Conservation (phyloP, 2,329 filamentous ascomycete genomes). For the Xylaria arbuscula region DNA sequence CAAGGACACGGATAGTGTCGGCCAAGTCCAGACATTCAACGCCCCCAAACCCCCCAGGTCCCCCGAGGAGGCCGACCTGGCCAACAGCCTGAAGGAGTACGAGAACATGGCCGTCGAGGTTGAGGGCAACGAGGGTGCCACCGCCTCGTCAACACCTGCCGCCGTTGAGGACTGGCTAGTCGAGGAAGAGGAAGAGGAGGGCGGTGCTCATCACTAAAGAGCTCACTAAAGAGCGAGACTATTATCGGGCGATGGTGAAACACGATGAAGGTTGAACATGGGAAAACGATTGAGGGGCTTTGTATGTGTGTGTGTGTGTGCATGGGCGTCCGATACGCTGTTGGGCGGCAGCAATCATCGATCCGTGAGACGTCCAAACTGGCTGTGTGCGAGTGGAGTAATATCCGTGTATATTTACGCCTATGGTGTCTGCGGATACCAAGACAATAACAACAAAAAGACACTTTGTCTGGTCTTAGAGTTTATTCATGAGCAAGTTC, state of each 20-base stretch:
- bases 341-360: conserved; percentile 27
- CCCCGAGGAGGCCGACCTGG: conserved; percentile 93
- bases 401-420: conserved; percentile 57
- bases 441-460: conserved; percentile 42
- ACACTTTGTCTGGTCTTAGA: conserved; percentile 40
- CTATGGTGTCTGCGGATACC: conserved; percentile 44
- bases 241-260: conserved; percentile 15
- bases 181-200: conserved; percentile 75
- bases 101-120: conserved; percentile 94
- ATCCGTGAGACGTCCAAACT: conserved; percentile 17
- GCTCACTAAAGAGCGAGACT: no score
- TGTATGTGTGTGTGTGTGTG: background rate
- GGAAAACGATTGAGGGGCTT: background rate
- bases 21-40: conserved; percentile 89
- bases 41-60: conserved; percentile 84
- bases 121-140: conserved; percentile 80
- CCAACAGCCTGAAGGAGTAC: conserved; percentile 92
- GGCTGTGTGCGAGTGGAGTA: conserved; percentile 40
- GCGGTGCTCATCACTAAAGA: conserved; percentile 60
- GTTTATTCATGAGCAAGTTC: conserved; percentile 8
- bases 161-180: conserved; percentile 81
- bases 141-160: conserved; percentile 69
- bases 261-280: background rate
- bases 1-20: conserved; percentile 88
- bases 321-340: conserved; percentile 21